These are phyloP conservation scores for Rhodocollybia butyracea DNA, from an alignment of 768 basidiomycete genomes.

Conservation along the genomic window DNA sequence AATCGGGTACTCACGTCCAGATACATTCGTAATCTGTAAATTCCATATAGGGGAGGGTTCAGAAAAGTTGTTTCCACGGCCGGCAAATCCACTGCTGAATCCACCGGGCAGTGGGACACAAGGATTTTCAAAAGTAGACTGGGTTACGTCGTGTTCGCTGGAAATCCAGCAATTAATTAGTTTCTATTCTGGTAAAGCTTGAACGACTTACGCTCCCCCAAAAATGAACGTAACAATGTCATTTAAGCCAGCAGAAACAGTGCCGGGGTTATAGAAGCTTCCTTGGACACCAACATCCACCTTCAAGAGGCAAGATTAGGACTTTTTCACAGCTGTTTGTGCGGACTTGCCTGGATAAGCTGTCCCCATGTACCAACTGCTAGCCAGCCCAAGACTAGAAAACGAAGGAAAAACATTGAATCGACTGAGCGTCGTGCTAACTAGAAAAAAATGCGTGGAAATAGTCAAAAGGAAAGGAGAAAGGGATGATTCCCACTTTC, in stretches of 20 bases:
- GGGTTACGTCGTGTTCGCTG: slow-evolving; percentile 39
- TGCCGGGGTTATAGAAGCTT: slow-evolving; percentile 35
- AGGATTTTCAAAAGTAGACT: slow-evolving; percentile 32
- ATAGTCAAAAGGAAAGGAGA: no score
- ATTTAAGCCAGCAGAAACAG: slow-evolving; percentile 25
- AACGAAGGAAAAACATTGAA: no score
- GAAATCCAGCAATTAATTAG: background rate
- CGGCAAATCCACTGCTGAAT: slow-evolving; percentile 35
- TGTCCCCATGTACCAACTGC: no score
- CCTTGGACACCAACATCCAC: slow-evolving; percentile 36
- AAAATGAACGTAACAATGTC: slow-evolving; percentile 39
- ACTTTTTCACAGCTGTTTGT: no score
- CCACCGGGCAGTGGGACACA: slow-evolving; percentile 37
- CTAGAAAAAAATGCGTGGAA: no score
- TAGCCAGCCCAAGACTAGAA: no score
- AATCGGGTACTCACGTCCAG: slow-evolving; percentile 14
- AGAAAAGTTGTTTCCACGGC: slow-evolving; percentile 18
- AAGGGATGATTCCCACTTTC: no score
- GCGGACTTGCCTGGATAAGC: no score
- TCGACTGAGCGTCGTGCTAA: no score
- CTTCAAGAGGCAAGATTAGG: slow-evolving; percentile 15
- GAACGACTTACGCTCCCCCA: slow-evolving; percentile 28
- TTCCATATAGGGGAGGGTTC: slow-evolving; percentile 26
- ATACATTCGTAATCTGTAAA: slow-evolving; percentile 30
- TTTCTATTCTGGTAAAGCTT: background rate